A percentile compares a stretch with the other conserved stretches of the same genome.
phyloP scores from a whole-genome alignment of 2,329 filamentous ascomycete genomes.

The Ascocoryne sarcoides region DNA sequence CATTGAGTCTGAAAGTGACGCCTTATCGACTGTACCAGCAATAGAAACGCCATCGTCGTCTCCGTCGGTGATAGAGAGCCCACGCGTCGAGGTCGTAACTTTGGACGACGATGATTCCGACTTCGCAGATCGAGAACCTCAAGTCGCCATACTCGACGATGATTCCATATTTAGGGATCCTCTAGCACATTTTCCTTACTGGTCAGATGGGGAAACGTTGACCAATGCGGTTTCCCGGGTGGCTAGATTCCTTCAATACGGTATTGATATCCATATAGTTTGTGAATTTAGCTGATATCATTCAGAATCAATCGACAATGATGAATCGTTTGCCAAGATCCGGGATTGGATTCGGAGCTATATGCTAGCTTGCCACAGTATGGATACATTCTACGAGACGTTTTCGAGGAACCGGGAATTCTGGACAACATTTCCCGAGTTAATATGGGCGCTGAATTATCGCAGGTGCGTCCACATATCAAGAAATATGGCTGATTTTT shows the following conservation, averaged over 20 bases:
- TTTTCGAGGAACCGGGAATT: conserved; percentile 38
- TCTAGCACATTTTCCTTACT: conserved; percentile 38
- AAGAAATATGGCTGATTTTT: not conserved
- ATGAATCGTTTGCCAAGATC: conserved; percentile 36
- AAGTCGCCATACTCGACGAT: conserved; percentile 24
- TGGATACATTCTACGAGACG: conserved; percentile 33
- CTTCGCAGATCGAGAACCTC: conserved; percentile 17
- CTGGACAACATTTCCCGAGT: conserved; percentile 44
- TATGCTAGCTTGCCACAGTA: conserved; percentile 33
- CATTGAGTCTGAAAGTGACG: conserved; percentile 26
- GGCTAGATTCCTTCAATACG: conserved; percentile 30
- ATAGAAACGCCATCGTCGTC: conserved; percentile 27
- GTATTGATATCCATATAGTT: conserved; percentile 25
- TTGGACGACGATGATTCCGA: conserved; percentile 22
- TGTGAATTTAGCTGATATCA: not conserved
- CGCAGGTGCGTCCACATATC: conserved; percentile 31
- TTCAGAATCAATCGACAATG: conserved; percentile 36
- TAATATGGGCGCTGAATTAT: conserved; percentile 35
- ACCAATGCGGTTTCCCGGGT: conserved; percentile 16
- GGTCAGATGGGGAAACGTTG: conserved; percentile 15
- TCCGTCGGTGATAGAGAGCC: conserved; percentile 23
- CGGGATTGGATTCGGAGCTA: conserved; percentile 43
- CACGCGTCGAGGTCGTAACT: conserved; percentile 24
- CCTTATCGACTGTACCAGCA: conserved; percentile 21
- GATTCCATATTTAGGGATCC: conserved; percentile 32